Conservation (phyloP, 208 protist genomes). For the Tritrichomonas musculus region DNA sequence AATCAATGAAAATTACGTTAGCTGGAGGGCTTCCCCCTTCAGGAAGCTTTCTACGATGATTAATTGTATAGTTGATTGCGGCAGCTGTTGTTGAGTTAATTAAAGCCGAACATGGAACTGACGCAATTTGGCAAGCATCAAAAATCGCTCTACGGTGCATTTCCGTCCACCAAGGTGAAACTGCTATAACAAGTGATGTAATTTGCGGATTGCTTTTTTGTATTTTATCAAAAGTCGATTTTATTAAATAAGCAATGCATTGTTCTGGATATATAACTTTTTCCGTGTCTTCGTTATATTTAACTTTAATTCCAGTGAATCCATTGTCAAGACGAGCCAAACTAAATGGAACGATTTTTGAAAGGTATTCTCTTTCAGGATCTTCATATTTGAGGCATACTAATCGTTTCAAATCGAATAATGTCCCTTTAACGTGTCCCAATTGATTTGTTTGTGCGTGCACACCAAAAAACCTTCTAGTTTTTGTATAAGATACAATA, state of each 20-base stretch:
- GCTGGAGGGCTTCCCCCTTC: background rate
- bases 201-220: background rate
- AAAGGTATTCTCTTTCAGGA: background rate
- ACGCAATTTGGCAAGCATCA: background rate
- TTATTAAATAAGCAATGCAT: constrained; percentile 20
- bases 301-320: background rate
- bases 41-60: background rate
- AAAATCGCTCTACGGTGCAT: background rate
- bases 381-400: background rate
- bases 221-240: background rate
- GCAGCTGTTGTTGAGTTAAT: constrained; percentile 25
- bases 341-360: background rate
- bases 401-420: background rate
- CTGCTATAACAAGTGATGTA: background rate
- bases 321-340: background rate
- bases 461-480: background rate
- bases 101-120: background rate
- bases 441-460: background rate
- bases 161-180: background rate
- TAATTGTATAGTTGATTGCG: background rate
- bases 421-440: background rate
- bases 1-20: background rate
- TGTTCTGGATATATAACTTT: background rate
- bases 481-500: background rate
- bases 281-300: background rate